Evolutionary conservation across 352 stramenopile species (phyloP).

Genomic region (Achlya hypogyna): DNA sequence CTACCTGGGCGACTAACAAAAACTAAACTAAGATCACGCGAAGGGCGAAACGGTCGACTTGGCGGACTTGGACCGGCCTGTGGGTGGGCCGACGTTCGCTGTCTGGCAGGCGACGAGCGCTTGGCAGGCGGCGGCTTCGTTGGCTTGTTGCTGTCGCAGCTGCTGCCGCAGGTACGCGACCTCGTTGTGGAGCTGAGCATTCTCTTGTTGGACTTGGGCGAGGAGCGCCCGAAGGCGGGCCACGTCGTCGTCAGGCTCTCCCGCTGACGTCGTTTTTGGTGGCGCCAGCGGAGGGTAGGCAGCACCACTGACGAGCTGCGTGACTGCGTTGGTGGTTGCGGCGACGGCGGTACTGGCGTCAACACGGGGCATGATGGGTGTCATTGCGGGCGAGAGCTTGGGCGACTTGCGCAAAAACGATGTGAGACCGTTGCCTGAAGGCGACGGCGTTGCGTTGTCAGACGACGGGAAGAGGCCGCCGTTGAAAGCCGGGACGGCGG

Average conservation of each 20-base stretch:
- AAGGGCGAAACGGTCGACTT: neutral
- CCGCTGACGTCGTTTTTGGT: neutral
- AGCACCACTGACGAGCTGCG: too few species aligned
- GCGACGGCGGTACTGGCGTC: neutral
- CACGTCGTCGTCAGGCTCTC: conserved; percentile 9
- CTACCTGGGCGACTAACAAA: neutral
- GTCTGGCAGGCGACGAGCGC: conserved; percentile 11
- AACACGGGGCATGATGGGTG: neutral
- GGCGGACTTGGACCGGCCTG: neutral
- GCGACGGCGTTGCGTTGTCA: too few species aligned
- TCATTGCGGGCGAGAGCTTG: neutral
- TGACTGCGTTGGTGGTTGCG: too few species aligned
- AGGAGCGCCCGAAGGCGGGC: conserved; percentile 42
- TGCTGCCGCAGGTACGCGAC: conserved; percentile 60
- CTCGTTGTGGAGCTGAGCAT: conserved; percentile 47
- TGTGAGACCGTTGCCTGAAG: neutral
- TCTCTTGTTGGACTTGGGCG: conserved; percentile 65
- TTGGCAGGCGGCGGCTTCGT: conserved; percentile 14
- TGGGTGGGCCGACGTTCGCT: neutral
- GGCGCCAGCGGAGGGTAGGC: neutral
- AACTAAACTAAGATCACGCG: neutral
- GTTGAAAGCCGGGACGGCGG: neutral
- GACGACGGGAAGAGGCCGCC: neutral
- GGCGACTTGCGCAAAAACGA: neutral
- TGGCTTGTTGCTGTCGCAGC: conserved; percentile 22